phyloP scores from a whole-genome alignment of 23 red algal species.

The Gracilariopsis chorda region DNA sequence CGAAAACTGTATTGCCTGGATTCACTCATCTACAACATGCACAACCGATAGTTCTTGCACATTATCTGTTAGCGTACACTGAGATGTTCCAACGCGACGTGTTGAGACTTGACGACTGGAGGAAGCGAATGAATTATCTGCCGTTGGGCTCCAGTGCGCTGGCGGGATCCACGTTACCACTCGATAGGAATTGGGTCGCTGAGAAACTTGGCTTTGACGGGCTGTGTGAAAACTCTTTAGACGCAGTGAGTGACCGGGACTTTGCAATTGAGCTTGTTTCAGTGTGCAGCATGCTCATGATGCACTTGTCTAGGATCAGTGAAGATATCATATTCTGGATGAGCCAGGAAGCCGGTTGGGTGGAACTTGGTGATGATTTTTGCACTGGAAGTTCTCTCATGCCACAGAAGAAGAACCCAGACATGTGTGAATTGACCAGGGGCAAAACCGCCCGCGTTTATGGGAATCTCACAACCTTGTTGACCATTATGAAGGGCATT shows the following conservation, averaged over 20 bases:
- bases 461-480: conserved; percentile 77
- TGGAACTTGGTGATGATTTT: conserved; percentile 93
- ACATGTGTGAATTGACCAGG: conserved; percentile 94
- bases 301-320: conserved; percentile 89
- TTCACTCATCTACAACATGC: conserved; percentile 99
- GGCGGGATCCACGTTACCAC: conserved; percentile 88
- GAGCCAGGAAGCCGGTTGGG: conserved; percentile 91
- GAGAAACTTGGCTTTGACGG: conserved; percentile 81
- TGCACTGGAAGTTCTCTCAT: conserved; percentile 97
- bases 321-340: conserved; percentile 98
- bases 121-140: conserved; percentile 77
- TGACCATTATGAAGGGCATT: conserved; percentile 95
- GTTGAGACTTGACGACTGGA: conserved; percentile 62
- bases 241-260: conserved; percentile 96
- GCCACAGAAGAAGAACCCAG: conserved; percentile 99
- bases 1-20: conserved; percentile 87
- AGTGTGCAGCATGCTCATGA: conserved; percentile 78
- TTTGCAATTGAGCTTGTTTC: conserved; percentile 94
- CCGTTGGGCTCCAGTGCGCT: conserved; percentile 90
- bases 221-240: conserved; percentile 81
- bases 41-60: conserved; percentile 95
- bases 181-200: conserved; percentile 84
- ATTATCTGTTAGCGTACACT: conserved; percentile 90
- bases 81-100: conserved; percentile 97
- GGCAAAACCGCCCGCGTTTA: conserved; percentile 88